These are phyloP conservation scores for Caloboletus inedulis DNA, from an alignment of 1,284 basidiomycete species.

Conservation along the genomic window DNA sequence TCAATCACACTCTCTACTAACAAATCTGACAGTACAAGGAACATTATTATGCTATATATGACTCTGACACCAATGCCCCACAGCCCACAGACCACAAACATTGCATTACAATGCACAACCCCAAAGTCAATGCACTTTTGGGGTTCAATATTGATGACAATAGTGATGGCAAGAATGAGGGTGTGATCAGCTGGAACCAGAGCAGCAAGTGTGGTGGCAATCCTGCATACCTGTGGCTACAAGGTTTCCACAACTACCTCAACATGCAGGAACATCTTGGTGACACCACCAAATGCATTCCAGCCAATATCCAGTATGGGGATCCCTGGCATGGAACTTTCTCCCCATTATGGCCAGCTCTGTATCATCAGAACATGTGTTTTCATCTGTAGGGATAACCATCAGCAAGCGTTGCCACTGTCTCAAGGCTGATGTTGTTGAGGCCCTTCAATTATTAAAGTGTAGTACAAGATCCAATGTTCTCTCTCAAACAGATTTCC, in stretches of 20 bases:
- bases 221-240: conserved; percentile 20
- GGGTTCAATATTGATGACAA: neutral
- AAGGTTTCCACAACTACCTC: conserved; percentile 32
- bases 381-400: conserved; percentile 32
- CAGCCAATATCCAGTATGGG: neutral
- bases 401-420: conserved; percentile 32
- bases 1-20: neutral
- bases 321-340: conserved; percentile 20
- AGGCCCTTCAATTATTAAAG: conserved; percentile 19
- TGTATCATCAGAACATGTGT: conserved; percentile 20
- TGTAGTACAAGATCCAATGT: neutral
- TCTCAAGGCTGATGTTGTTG: conserved; percentile 26
- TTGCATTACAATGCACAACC: neutral
- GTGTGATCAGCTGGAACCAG: neutral
- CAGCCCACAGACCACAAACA: neutral
- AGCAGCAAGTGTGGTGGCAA: neutral
- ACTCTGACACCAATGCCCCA: neutral
- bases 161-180: neutral
- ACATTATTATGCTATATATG: conserved; percentile 1
- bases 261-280: conserved; percentile 18
- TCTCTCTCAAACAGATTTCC: neutral
- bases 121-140: neutral
- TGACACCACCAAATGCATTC: conserved; percentile 5
- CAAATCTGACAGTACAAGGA: conserved; percentile 8
- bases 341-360: conserved; percentile 40